These are phyloP conservation scores for Leccinum subrobustum DNA, from an alignment of 1,284 basidiomycete species.

Conservation along the genomic window DNA sequence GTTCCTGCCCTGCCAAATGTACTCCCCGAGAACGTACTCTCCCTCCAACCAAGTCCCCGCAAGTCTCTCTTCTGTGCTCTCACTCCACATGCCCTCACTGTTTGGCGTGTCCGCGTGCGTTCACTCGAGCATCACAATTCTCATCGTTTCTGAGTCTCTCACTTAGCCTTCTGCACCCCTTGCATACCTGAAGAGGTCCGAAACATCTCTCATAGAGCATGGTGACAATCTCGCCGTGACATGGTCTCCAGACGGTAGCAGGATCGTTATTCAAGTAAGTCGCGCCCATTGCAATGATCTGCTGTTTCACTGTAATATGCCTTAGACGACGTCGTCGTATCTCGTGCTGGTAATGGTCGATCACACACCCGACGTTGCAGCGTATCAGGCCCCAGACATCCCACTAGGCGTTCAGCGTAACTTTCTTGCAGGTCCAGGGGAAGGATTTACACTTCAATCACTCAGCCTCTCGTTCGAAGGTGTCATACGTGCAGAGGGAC, in stretches of 20 bases:
- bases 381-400: conserved; percentile 56
- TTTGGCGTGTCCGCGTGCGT: conserved; percentile 86
- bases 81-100: conserved; percentile 62
- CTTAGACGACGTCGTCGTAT: conserved; percentile 74
- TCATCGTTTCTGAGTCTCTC: conserved; percentile 4
- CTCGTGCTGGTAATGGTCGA: conserved; percentile 74
- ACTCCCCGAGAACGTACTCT: conserved; percentile 56
- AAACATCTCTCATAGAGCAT: conserved; percentile 74
- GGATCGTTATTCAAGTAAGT: conserved; percentile 76
- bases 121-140: background rate
- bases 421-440: conserved; percentile 79
- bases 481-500: conserved; percentile 77
- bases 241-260: conserved; percentile 80
- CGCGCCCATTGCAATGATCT: conserved; percentile 21
- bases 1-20: conserved; percentile 64
- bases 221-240: conserved; percentile 71
- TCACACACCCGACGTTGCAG: conserved; percentile 52
- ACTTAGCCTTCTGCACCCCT: conserved; percentile 78
- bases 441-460: conserved; percentile 65
- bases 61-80: conserved; percentile 80
- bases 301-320: conserved; percentile 3
- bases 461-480: conserved; percentile 76
- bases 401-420: conserved; percentile 56
- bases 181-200: conserved; percentile 73
- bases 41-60: conserved; percentile 62